Base-by-base conservation (phyloP, 805 yeast species). In the Kockiozyma suomiensis region DNA sequence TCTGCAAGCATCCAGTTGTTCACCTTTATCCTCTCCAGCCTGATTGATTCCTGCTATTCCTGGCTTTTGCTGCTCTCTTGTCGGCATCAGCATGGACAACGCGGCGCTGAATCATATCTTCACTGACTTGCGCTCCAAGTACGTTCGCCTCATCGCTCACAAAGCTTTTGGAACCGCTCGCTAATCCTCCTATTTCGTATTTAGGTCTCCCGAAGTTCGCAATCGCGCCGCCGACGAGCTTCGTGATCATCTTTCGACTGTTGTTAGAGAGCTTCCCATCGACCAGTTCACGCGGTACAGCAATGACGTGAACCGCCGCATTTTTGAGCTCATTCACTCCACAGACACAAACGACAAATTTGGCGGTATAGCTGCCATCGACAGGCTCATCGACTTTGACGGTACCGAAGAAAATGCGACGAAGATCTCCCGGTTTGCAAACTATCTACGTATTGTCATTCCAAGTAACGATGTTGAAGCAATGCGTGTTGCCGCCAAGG, bases 351-450 rank as follows among this genome's bases (percentile, higher is more conserved):
- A 80, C 30, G 91, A 88, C 64, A 85, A 89, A 64, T 79, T 92
- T 38, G 98, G 97, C 19, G 98, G 97, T 45, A 86, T 93, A 33
- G 82, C 90, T 23, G 97, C 97, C 12, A 87, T 93, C 58, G 94
- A 90, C 73, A 85, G 94, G 1, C 80, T 93, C 61, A 88, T 93
- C 54, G 94, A 88, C 59, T 85, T 89, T 69, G 92, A 90, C 65
- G 85, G 89, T 8, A 90, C 90, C 19, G 84, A 84, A 21, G 97
- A 91, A 68, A 82, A 86, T 64, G 90, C 96, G 23, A 89, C 90
- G 58, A 92, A 89, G 73, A 88, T 96, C 1, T 90, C 97, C 5
- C 79, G 98, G 60, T 84, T 89, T 70, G 93, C 96, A n/a, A 93
- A 90, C 67, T 93, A 93, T 70, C 77, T 93, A 62, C 80, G 96